Conservation (phyloP, 1,284 basidiomycete species). For the Mycena sp. region DNA sequence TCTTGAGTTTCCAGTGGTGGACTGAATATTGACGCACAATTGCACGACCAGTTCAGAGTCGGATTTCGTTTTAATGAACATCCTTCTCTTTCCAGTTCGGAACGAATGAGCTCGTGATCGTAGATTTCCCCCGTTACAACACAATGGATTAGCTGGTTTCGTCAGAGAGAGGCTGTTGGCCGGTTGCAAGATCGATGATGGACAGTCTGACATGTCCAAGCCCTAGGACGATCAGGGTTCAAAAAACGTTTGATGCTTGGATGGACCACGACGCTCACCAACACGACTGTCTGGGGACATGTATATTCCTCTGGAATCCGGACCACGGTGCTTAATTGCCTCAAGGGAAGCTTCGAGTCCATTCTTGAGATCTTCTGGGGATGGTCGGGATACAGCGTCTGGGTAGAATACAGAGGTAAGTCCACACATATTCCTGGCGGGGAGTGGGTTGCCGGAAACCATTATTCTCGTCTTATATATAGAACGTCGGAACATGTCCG, state of each 20-base stretch:
- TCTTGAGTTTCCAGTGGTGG: not conserved
- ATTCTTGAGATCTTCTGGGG: not conserved
- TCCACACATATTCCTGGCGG: constrained; percentile 7
- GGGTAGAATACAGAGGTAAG: constrained; percentile 9
- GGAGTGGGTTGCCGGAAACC: no score
- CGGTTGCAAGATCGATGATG: constrained; percentile 33
- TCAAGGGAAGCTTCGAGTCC: constrained; percentile 7
- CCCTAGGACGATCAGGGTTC: constrained; percentile 7
- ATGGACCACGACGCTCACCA: no score
- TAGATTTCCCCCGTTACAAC: constrained; percentile 9
- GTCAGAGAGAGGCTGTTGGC: constrained; percentile 33
- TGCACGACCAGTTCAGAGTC: constrained; percentile 1
- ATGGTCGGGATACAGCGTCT: not conserved
- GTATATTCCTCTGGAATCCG: constrained; percentile 6
- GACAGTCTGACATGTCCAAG: not conserved
- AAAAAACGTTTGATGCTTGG: no score
- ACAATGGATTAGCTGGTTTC: constrained; percentile 23
- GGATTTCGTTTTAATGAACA: constrained; percentile 27
- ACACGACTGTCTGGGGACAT: constrained; percentile 21
- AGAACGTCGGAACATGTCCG: no score
- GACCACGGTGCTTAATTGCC: constrained; percentile 1
- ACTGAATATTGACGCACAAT: constrained; percentile 2
- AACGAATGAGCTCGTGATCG: constrained; percentile 29
- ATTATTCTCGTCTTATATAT: no score
- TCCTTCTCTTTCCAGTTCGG: constrained; percentile 25